Conservation (phyloP, 2,329 filamentous ascomycete genomes). For the Calonectria ilicicola region DNA sequence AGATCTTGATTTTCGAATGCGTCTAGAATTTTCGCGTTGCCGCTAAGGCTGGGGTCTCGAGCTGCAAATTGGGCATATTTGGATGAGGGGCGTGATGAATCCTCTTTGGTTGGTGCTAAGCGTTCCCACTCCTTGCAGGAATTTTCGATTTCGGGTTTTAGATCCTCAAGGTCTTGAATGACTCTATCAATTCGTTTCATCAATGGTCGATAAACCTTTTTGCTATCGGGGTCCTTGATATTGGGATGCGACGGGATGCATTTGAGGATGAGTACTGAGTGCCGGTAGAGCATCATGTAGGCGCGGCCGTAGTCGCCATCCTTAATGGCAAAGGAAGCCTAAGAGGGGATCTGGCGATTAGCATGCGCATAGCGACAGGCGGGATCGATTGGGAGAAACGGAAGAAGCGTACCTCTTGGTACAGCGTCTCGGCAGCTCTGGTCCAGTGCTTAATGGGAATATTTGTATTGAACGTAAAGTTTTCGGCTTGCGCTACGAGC, state of each 20-base stretch:
- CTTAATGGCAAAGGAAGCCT: conserved; percentile 87
- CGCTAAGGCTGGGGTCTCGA: conserved; percentile 71
- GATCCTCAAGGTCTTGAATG: conserved; percentile 77
- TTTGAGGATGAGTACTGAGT: conserved; percentile 85
- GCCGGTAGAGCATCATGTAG: conserved; percentile 91
- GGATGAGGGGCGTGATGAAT: conserved; percentile 37
- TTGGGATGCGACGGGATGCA: conserved; percentile 83
- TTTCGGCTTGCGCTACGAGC: conserved; percentile 79
- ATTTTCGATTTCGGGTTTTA: conserved; percentile 83
- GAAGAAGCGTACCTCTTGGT: conserved; percentile 74
- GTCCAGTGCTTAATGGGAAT: conserved; percentile 86
- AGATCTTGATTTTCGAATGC: conserved; percentile 79
- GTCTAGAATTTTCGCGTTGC: conserved; percentile 71
- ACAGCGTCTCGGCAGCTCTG: conserved; percentile 81
- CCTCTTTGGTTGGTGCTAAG: conserved; percentile 52
- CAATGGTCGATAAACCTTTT: conserved; percentile 69
- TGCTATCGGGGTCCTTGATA: conserved; percentile 73
- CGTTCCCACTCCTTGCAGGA: conserved; percentile 77
- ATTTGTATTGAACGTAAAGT: conserved; percentile 83
- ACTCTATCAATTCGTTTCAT: conserved; percentile 66
- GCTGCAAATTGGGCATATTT: conserved; percentile 62
- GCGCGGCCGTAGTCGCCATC: conserved; percentile 90
- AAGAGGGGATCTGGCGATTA: conserved; percentile 32
- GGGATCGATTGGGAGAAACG: background rate
- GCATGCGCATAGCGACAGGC: background rate